Evolutionary conservation across 208 protist genomes (phyloP), one percentile per base, ranked within the genome.

Genomic region (Lotmaria passim): DNA sequence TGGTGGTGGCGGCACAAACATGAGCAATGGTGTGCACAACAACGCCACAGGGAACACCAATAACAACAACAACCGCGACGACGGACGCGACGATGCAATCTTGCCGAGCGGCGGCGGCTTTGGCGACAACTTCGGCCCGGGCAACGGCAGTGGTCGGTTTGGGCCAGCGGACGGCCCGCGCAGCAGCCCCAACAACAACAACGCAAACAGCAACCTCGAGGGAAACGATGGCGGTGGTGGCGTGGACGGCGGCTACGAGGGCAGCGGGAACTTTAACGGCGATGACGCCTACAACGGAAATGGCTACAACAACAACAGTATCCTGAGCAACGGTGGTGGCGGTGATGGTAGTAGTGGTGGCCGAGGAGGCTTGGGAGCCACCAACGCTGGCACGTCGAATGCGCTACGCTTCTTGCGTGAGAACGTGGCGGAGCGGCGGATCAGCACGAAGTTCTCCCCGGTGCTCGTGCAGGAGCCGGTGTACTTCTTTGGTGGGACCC

Each of bases 391-490:
- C 36, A 71, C 71, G 17, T 86, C 81, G 5, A 84, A 83, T 66
- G 75, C 77, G 12, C 78, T 61, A 30, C 82, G 82, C 23, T 87
- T 87, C 46, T 53, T 87, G 34, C 74, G 67, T 23, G 77, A 77
- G 43, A 78, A 83, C 58, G 77, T 48, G 14, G 59, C 44, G 6
- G 69, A 77, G 31, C 59, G 63, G 17, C 64, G 68, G 28, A 43
- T 64, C 1, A 69, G 24, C 63, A 53, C 65, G 17, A 67, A 66
- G 47, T 78, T 56, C 43, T 78, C 73, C 15, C 64, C 58, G 26
- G 73, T 62, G 41, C 41, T 53, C 5, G 46, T 73, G 14, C 65
- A 69, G 19, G 62, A 58, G 28, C 62, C 67, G 10, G 59, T 75
- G 24, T 70, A 65, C 55, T 69, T 67, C 34, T 60, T 58, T 33